phyloP scores from a whole-genome alignment of 208 protist genomes.

The Blechomonas ayalai region DNA sequence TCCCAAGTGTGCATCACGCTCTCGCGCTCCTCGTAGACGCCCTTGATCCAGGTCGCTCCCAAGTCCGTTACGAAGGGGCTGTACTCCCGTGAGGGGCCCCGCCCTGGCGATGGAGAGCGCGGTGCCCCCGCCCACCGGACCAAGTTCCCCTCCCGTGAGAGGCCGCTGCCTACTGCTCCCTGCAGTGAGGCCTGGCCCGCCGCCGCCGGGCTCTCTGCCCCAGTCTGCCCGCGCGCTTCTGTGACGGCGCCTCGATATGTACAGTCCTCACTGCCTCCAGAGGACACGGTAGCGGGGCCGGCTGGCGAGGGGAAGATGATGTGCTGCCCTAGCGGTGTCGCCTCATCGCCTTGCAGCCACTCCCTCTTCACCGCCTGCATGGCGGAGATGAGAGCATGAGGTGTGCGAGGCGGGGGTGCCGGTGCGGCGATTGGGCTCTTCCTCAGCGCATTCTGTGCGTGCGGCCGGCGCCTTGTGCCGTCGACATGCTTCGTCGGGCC shows the following conservation, averaged over 20 bases:
- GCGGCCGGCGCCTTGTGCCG: too few relatives aligned
- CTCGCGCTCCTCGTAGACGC: conserved; percentile 6
- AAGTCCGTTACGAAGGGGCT: not conserved
- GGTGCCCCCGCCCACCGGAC: too few relatives aligned
- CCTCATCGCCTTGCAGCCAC: conserved; percentile 4
- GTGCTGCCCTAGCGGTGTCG: not conserved
- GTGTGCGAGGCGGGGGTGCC: too few relatives aligned
- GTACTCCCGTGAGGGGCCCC: not conserved
- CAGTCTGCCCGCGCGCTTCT: not conserved
- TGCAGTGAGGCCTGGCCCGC: conserved; percentile 2
- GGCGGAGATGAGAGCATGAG: not conserved
- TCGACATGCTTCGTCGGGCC: not conserved
- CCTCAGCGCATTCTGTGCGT: too few relatives aligned
- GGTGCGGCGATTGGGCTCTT: too few relatives aligned
- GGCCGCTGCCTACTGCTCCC: too few relatives aligned
- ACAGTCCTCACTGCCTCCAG: too few relatives aligned
- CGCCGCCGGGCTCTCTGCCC: not conserved
- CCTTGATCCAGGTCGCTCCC: conserved; percentile 1
- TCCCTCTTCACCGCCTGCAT: not conserved
- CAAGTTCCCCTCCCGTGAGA: too few relatives aligned
- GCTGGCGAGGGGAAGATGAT: not conserved
- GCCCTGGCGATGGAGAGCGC: conserved; percentile 3
- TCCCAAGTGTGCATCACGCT: conserved; percentile 4
- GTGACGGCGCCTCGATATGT: not conserved
- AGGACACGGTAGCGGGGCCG: too few relatives aligned